These are phyloP conservation scores for Lophiostoma macrostomum DNA, from an alignment of 495 filamentous ascomycete genomes.

Conservation along the genomic window DNA sequence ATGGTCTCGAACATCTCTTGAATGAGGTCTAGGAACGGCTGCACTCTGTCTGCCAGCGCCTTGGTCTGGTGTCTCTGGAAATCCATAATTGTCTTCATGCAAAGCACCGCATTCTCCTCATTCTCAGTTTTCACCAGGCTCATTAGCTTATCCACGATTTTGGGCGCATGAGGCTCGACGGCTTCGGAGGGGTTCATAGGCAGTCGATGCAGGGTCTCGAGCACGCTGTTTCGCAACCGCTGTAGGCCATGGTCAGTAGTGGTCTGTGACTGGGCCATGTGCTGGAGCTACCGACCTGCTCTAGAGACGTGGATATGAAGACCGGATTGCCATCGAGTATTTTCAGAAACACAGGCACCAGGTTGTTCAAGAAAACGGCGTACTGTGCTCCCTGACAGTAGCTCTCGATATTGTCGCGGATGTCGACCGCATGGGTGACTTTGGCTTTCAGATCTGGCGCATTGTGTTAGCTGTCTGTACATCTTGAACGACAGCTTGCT, in stretches of 20 bases:
- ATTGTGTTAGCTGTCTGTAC: slow-evolving; percentile 4
- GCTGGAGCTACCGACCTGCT: slow-evolving; percentile 57
- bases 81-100: slow-evolving; percentile 97
- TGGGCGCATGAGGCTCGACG: slow-evolving; percentile 79
- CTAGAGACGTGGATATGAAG: slow-evolving; percentile 80
- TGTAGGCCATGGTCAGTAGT: slow-evolving; percentile 42
- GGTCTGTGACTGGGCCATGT: background rate
- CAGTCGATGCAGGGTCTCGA: slow-evolving; percentile 91
- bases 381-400: slow-evolving; percentile 65
- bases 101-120: slow-evolving; percentile 95
- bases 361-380: slow-evolving; percentile 70
- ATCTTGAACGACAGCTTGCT: background rate
- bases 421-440: slow-evolving; percentile 69
- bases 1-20: slow-evolving; percentile 93
- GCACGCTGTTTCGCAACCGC: slow-evolving; percentile 84
- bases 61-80: slow-evolving; percentile 89
- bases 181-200: slow-evolving; percentile 76
- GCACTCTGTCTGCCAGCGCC: slow-evolving; percentile 72
- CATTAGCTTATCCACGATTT: slow-evolving; percentile 87
- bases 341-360: slow-evolving; percentile 86
- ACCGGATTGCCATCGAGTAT: slow-evolving; percentile 84
- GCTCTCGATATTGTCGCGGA: slow-evolving; percentile 81
- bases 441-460: slow-evolving; percentile 68
- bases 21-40: slow-evolving; percentile 86
- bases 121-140: slow-evolving; percentile 84